Conservation (phyloP, 2,329 filamentous ascomycete species). For the Fusarium sp. region DNA sequence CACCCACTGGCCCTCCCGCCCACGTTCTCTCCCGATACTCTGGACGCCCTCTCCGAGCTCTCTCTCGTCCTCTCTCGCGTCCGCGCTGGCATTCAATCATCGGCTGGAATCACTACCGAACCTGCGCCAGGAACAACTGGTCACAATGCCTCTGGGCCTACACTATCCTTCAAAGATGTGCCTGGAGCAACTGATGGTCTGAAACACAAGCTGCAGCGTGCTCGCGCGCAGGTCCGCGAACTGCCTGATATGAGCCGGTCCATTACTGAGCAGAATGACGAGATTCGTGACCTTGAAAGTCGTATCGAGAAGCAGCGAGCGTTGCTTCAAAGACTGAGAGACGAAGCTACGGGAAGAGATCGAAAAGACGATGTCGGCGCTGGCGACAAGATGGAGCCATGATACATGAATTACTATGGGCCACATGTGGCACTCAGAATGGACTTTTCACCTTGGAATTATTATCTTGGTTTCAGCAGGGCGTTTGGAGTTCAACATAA, state of each 20-base stretch:
- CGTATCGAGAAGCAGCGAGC: slow-evolving; percentile 73
- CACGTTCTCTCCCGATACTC: slow-evolving; percentile 81
- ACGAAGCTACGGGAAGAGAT: slow-evolving; percentile 57
- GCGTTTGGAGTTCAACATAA: slow-evolving; percentile 30
- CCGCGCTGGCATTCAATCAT: slow-evolving; percentile 63
- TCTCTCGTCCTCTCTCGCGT: slow-evolving; percentile 83
- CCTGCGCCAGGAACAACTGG: slow-evolving; percentile 55
- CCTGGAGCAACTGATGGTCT: slow-evolving; percentile 81
- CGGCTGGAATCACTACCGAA: slow-evolving; percentile 56
- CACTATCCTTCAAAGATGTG: slow-evolving; percentile 77
- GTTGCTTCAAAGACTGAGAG: slow-evolving; percentile 67
- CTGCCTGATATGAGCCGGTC: slow-evolving; percentile 78
- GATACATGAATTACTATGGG: slow-evolving; percentile 34
- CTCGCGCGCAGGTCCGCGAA: slow-evolving; percentile 73
- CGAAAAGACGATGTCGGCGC: slow-evolving; percentile 48
- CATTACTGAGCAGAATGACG: slow-evolving; percentile 76
- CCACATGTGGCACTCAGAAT: background rate
- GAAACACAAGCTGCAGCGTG: slow-evolving; percentile 86
- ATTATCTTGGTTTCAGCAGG: slow-evolving; percentile 14
- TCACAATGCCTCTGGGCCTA: slow-evolving; percentile 53
- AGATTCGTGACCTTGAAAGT: slow-evolving; percentile 76
- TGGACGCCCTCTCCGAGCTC: slow-evolving; percentile 88
- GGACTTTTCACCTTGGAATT: background rate
- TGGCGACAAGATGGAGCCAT: slow-evolving; percentile 60
- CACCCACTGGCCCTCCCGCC: slow-evolving; percentile 67